phyloP scores from a whole-genome alignment of 441 rosid genomes.

The Corymbia calophylla region DNA sequence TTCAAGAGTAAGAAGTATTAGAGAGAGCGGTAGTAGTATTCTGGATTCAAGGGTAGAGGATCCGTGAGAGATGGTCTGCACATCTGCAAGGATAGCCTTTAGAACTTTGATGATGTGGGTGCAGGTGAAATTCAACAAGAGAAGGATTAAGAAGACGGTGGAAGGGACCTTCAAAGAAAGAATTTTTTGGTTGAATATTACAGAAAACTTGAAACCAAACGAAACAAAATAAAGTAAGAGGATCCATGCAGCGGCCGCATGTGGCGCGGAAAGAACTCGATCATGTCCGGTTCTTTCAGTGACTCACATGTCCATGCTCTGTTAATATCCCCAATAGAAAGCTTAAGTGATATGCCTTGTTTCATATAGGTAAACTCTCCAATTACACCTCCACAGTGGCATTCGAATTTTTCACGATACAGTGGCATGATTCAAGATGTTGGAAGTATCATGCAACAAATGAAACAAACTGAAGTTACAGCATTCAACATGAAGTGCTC shows the following conservation, averaged over 20 bases:
- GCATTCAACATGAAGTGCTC: not conserved
- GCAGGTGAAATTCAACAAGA: not conserved
- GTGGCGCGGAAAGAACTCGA: not conserved
- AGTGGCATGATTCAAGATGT: not conserved
- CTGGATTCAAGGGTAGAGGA: not conserved
- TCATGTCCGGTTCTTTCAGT: not conserved
- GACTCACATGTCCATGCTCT: not conserved
- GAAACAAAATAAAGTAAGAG: not conserved
- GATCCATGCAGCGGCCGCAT: not conserved
- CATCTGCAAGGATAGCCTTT: not conserved
- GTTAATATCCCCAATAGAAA: not conserved
- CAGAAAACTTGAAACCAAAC: not conserved
- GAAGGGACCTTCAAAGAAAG: not conserved
- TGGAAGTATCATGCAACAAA: not conserved
- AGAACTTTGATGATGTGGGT: not conserved
- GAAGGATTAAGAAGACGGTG: not conserved
- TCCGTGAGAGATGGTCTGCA: not conserved
- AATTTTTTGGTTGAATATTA: not conserved
- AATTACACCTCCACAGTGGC: not conserved
- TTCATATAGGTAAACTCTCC: not conserved
- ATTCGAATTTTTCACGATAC: not conserved
- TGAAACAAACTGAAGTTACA: not conserved
- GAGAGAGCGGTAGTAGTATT: not conserved
- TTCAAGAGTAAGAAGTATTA: not conserved
- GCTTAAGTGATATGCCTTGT: not conserved